A percentile compares a stretch with the other conserved stretches of the same genome.
These are phyloP conservation scores for Leishmania major DNA, from an alignment of 208 protist species.

Conservation along the genomic window DNA sequence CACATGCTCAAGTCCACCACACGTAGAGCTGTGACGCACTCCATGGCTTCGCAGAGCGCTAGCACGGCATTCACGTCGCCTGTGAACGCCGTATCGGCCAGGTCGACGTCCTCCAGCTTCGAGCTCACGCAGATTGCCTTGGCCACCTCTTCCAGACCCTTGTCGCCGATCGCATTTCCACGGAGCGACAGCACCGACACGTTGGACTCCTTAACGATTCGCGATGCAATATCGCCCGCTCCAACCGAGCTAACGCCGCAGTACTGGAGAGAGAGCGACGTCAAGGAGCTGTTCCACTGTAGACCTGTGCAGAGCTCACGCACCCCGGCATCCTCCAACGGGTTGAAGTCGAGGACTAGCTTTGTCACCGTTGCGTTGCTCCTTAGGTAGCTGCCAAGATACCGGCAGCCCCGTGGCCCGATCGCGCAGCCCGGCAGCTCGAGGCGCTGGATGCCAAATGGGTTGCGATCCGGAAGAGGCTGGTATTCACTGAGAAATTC, in stretches of 20 bases:
- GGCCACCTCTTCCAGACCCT: slow-evolving; percentile 68
- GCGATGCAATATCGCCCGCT: slow-evolving; percentile 51
- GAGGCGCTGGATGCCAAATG: slow-evolving; percentile 80
- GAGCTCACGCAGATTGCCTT: slow-evolving; percentile 55
- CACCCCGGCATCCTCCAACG: slow-evolving; percentile 71
- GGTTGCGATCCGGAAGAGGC: slow-evolving; percentile 68
- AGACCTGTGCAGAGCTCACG: slow-evolving; percentile 63
- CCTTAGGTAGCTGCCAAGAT: slow-evolving; percentile 64
- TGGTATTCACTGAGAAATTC: slow-evolving; percentile 83
- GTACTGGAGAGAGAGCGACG: slow-evolving; percentile 79
- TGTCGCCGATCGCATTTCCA: slow-evolving; percentile 68
- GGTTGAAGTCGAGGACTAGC: slow-evolving; percentile 84
- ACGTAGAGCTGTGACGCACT: slow-evolving; percentile 49
- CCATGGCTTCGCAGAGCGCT: slow-evolving; percentile 81
- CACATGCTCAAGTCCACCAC: slow-evolving; percentile 83
- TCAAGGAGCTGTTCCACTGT: slow-evolving; percentile 83
- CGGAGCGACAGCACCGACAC: slow-evolving; percentile 68
- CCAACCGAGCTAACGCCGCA: slow-evolving; percentile 58
- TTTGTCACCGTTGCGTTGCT: slow-evolving; percentile 74
- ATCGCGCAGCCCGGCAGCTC: slow-evolving; percentile 83
- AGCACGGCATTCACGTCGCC: slow-evolving; percentile 52
- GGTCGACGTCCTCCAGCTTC: slow-evolving; percentile 68
- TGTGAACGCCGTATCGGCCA: slow-evolving; percentile 84
- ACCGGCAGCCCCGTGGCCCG: slow-evolving; percentile 58
- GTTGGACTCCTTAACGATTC: slow-evolving; percentile 74